phyloP scores from a whole-genome alignment of 257 asterid species.

The Verbena officinalis region DNA sequence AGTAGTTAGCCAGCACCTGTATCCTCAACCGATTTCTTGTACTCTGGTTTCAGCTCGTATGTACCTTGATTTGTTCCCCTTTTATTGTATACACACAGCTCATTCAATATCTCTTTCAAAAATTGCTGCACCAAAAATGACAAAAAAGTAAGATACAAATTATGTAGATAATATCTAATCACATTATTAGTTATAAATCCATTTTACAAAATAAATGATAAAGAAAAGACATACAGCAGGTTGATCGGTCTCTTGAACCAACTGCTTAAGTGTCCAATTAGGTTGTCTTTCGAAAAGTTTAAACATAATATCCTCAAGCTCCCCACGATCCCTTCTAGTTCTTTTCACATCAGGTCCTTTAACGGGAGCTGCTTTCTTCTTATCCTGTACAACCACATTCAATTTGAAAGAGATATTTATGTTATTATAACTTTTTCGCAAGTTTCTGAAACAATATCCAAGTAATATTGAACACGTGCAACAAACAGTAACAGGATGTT shows the following conservation, averaged over 20 bases:
- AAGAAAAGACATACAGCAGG: conserved; percentile 71
- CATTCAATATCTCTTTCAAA: conserved; percentile 87
- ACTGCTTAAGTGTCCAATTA: conserved; percentile 91
- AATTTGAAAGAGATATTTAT: background rate
- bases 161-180: background rate
- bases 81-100: conserved; percentile 85
- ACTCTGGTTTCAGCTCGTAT: conserved; percentile 93
- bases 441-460: background rate
- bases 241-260: conserved; percentile 92
- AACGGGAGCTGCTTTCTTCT: conserved; percentile 78
- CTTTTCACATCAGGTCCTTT: conserved; percentile 80
- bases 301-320: conserved; percentile 92
- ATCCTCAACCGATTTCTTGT: conserved; percentile 83
- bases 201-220: background rate
- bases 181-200: conserved; percentile 1
- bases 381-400: conserved; percentile 54
- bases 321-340: conserved; percentile 92
- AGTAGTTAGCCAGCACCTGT: conserved; percentile 64
- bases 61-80: conserved; percentile 94
- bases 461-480: background rate
- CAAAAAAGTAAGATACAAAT: background rate
- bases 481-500: too few species aligned
- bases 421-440: too few species aligned
- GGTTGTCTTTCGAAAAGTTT: conserved; percentile 92
- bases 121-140: conserved; percentile 65